Conservation (phyloP, 1,284 basidiomycete species). For the Lentinula novae-zelandiae region DNA sequence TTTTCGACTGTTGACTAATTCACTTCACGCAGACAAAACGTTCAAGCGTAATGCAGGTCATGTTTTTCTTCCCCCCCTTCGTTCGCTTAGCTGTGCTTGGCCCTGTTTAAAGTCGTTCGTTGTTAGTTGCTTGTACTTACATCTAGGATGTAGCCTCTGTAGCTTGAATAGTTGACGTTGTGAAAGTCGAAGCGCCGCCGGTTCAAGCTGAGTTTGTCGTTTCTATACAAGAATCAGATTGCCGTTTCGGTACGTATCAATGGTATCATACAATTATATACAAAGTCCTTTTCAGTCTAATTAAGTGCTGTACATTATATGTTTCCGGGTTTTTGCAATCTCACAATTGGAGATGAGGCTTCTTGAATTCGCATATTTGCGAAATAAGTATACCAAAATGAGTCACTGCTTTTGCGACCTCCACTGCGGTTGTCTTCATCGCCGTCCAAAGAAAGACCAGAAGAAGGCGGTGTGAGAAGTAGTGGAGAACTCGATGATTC, state of each 20-base stretch:
- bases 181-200: neutral
- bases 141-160: slow-evolving; percentile 8
- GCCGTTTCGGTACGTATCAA: too few relatives aligned
- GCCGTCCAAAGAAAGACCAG: neutral
- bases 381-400: neutral
- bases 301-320: neutral
- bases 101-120: neutral
- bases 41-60: slow-evolving; percentile 30
- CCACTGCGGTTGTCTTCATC: neutral
- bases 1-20: neutral
- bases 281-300: neutral
- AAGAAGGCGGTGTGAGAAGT: neutral
- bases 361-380: neutral
- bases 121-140: neutral
- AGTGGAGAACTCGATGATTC: neutral
- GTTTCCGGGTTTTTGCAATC: neutral
- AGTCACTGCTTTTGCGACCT: neutral
- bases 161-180: neutral
- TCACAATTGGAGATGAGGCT: neutral
- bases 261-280: too few relatives aligned
- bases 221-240: neutral
- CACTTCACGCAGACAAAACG: slow-evolving; percentile 32
- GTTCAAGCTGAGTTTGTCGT: neutral
- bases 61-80: slow-evolving; percentile 5
- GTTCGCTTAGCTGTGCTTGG: neutral